Base-by-base conservation (phyloP, 164 flowering plant genomes). In the Warburgia ugandensis region DNA sequence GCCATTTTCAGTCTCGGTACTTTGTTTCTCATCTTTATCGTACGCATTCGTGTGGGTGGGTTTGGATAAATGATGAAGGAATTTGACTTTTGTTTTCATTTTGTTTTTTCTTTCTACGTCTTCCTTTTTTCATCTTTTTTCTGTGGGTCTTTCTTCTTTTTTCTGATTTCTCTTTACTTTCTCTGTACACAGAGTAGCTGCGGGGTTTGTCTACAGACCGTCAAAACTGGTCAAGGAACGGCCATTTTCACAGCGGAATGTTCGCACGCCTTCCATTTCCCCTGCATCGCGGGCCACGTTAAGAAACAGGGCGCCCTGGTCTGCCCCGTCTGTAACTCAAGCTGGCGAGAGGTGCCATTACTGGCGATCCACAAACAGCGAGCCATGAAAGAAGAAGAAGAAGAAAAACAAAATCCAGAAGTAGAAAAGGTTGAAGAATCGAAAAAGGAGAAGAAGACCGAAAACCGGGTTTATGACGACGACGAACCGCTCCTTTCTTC, bases 161-260 rank as follows among this genome's bases (percentile, higher is more conserved):
- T n/a, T n/a, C n/a, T n/a, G n/a, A n/a, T n/a, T n/a, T n/a, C n/a
- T n/a, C n/a, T n/a, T n/a, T n/a, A n/a, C n/a, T n/a, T n/a, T n/a
- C n/a, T n/a, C n/a, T n/a, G n/a, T n/a, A n/a, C n/a, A 54, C 86
- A 91, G 96, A 83, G 72, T 60, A 77, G 74, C 49, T 92, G 98
- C 54, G 98, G 96, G 50, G 68, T 88, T 10, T 92, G 96, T 59
- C 43, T 67, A 62, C 86, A 78, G 59, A 88, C 85, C 60, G 81
- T 86, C 70, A 88, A 86, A 68, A 74, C 81, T 0, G 94, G 95
- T 5, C 94, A 84, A 50, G 91, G 95, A 16, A 88, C 73, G 39
- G 95, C 96, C 40, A 86, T 92, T 3, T 92, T 75, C 78, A 92
- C 95, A 3, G 94, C 95, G 0, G 95, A 88, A 49, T 92, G 99